Conservation (phyloP, 2,329 filamentous ascomycete species). For the Hypoxylon sp. region DNA sequence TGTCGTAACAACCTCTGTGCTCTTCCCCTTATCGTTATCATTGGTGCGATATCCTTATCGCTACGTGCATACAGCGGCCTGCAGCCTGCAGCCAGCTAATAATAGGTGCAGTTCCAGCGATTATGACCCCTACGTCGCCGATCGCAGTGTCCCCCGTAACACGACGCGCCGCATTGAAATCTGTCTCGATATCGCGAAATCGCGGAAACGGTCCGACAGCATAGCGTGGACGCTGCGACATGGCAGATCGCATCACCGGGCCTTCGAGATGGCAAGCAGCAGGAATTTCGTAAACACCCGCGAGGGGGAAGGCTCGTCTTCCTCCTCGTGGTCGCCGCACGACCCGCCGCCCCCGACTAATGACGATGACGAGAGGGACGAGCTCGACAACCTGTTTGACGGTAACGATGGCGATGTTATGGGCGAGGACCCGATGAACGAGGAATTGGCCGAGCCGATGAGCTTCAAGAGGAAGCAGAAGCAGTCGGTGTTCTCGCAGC, state of each 20-base stretch:
- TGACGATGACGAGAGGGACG: slow-evolving; percentile 47
- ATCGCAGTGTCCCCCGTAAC: slow-evolving; percentile 28
- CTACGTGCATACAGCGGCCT: not conserved
- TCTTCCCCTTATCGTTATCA: slow-evolving; percentile 1
- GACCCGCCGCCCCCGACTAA: slow-evolving; percentile 35
- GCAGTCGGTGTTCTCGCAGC: slow-evolving; percentile 54
- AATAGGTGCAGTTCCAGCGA: slow-evolving; percentile 5
- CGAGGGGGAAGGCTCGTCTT: slow-evolving; percentile 42
- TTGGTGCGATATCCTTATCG: too few relatives aligned
- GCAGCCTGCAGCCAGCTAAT: slow-evolving; percentile 4
- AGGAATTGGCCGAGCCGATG: slow-evolving; percentile 59
- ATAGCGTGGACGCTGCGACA: slow-evolving; percentile 31
- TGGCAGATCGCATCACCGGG: slow-evolving; percentile 40
- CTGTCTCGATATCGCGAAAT: not conserved
- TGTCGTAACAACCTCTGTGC: slow-evolving; percentile 1
- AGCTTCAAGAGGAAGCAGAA: slow-evolving; percentile 78
- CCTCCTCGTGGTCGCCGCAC: slow-evolving; percentile 39
- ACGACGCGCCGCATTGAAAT: slow-evolving; percentile 11
- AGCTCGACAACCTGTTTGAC: slow-evolving; percentile 41
- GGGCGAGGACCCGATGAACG: slow-evolving; percentile 63
- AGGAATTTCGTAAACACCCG: slow-evolving; percentile 41
- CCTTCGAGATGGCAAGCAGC: slow-evolving; percentile 43
- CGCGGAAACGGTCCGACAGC: not conserved
- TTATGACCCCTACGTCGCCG: slow-evolving; percentile 17
- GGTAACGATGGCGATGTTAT: slow-evolving; percentile 51